Evolutionary conservation across 768 basidiomycete species (phyloP), one percentile per base, ranked within the genome.

Genomic region (Infundibulicybe gibba): DNA sequence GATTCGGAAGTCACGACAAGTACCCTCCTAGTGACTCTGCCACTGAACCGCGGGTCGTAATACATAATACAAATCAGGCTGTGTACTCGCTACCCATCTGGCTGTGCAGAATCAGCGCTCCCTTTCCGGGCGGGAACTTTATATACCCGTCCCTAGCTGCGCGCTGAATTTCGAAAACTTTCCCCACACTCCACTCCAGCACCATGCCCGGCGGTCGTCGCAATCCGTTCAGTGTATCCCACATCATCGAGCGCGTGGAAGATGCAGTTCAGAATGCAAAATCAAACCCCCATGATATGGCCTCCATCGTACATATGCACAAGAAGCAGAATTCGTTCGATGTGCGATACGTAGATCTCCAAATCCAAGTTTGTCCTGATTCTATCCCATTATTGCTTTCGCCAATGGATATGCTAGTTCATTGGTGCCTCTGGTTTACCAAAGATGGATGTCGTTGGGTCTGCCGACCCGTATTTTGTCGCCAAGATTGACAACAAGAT

Each of bases 381-480:
- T 17, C 4, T 14, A 38, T 3, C 32, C 11, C n/a, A 41, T 37
- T 32, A 16, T 48, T n/a, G n/a, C n/a, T 9, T 39, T 16, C 14
- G 43, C 43, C 17, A 25, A 41, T 16, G 25, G 19, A 16, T 33
- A 38, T 39, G 47, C 2, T 44, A 85, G 79, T 88, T 90, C 47
- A 86, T 89, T 40, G 81, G 84, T 3, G 87, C 87, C 5, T 77
- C 77, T 13, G 77, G 75, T 1, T 58, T 90, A 20, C 85, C 87
- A 0, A 83, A 74, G 71, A 79, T 85, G 75, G 85, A 87, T 52
- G 74, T 87, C 8, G 72, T 84, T 0, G 76, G 76, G 0, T 63
- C 68, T 10, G 79, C 80, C 0, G 83, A 89, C 64, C 85, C 87
- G 5, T 89, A 86, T 54, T 85, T 90, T 56, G 70, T 81, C 14